A percentile compares a stretch with the other conserved stretches of the same genome.
Evolutionary conservation across 2,329 filamentous ascomycete genomes (phyloP).

Genomic region (Trichophyton simii): DNA sequence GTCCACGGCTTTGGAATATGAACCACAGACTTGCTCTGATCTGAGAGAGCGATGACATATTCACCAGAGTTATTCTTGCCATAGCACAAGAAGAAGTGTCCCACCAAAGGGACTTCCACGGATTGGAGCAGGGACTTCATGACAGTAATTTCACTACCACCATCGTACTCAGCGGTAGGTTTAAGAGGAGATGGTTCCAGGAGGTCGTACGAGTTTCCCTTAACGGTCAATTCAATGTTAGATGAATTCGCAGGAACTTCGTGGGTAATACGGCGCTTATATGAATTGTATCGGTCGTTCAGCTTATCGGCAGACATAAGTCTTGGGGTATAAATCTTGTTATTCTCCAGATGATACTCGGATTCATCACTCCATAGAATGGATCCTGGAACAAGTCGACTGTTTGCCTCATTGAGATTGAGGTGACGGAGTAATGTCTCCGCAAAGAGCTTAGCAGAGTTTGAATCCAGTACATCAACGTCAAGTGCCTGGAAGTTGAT

Average conservation of each 20-base stretch:
- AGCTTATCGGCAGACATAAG: not conserved
- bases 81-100: not conserved
- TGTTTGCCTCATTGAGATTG: not conserved
- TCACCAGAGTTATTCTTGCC: not conserved
- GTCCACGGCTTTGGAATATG: not conserved
- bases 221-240: not conserved
- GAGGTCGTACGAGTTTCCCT: not conserved
- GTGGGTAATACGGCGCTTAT: not conserved
- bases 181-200: not conserved
- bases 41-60: not conserved
- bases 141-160: not conserved
- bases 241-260: not conserved
- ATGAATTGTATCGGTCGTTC: constrained; percentile 3
- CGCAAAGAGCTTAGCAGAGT: not conserved
- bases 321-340: not conserved
- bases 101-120: not conserved
- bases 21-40: not conserved
- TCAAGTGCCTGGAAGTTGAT: not conserved
- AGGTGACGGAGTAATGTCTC: not conserved
- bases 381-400: not conserved
- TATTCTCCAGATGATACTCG: not conserved
- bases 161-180: not conserved
- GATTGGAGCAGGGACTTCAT: not conserved
- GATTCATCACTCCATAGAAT: not conserved
- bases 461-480: not conserved